Conservation (phyloP, 257 asterid species). For the Solanum pennellii region DNA sequence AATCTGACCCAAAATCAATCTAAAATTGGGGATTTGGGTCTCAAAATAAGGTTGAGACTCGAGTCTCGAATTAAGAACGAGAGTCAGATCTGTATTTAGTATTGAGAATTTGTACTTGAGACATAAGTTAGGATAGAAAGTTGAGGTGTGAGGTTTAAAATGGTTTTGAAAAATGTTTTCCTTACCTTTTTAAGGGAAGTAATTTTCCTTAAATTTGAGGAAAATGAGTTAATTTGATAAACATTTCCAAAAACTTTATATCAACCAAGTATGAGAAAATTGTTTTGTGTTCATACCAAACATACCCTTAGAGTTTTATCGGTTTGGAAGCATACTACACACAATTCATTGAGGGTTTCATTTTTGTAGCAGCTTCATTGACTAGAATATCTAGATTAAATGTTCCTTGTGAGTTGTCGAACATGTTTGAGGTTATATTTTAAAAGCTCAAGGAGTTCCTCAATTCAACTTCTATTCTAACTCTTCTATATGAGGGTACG, state of each 20-base stretch:
- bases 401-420: not conserved
- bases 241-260: too few relatives aligned
- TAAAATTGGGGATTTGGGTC: too few relatives aligned
- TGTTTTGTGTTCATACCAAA: not conserved
- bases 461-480: not conserved
- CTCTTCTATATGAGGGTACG: not conserved
- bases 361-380: too few relatives aligned
- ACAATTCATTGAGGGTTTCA: not conserved
- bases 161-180: not conserved
- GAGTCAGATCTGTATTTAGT: too few relatives aligned
- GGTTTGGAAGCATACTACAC: not conserved
- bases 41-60: too few relatives aligned
- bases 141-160: too few relatives aligned
- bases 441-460: too few relatives aligned
- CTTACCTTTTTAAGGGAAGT: not conserved
- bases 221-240: not conserved
- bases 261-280: not conserved
- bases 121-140: too few relatives aligned
- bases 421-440: not conserved
- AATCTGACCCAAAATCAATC: too few relatives aligned
- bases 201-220: not conserved
- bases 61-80: too few relatives aligned
- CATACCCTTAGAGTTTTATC: not conserved
- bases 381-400: too few relatives aligned
- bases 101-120: too few relatives aligned